A percentile compares a stretch with the other conserved stretches of the same genome.
Evolutionary conservation across 1,284 basidiomycete genomes (phyloP).

Genomic region (Rhodofomes roseus): DNA sequence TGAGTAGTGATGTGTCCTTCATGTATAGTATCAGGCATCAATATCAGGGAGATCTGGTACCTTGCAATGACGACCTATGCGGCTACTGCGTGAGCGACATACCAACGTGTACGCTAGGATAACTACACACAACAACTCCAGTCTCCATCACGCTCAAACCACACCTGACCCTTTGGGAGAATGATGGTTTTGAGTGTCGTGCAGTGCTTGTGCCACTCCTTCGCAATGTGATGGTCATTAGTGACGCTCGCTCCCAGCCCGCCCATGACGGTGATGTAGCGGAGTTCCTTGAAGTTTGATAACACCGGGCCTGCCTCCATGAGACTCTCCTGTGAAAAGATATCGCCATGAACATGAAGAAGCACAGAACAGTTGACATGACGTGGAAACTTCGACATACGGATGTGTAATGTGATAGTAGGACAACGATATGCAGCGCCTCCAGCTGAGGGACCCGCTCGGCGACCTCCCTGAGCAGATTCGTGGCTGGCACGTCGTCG

Average conservation of each 20-base stretch:
- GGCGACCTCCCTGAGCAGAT: slow-evolving; percentile 44
- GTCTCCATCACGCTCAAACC: slow-evolving; percentile 31
- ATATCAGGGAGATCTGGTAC: background rate
- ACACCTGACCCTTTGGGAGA: slow-evolving; percentile 38
- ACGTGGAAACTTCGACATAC: slow-evolving; percentile 28
- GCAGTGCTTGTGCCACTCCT: slow-evolving; percentile 36
- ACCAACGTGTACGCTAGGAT: background rate
- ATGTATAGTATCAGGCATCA: background rate
- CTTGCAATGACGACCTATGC: background rate
- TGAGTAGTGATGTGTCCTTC: too few species aligned
- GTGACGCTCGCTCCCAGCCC: slow-evolving; percentile 23
- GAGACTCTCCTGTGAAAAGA: slow-evolving; percentile 26
- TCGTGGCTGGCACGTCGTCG: slow-evolving; percentile 38
- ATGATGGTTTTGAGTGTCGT: slow-evolving; percentile 42
- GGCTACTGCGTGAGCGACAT: background rate
- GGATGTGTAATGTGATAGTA: slow-evolving; percentile 40
- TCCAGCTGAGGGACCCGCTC: slow-evolving; percentile 44
- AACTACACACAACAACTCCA: slow-evolving; percentile 21
- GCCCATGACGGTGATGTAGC: slow-evolving; percentile 41
- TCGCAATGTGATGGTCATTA: slow-evolving; percentile 33
- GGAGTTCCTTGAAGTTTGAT: slow-evolving; percentile 29
- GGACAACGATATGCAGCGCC: slow-evolving; percentile 52
- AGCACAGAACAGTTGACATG: background rate
- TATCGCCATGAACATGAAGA: background rate
- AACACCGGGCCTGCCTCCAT: slow-evolving; percentile 25